Evolutionary conservation across 2,329 filamentous ascomycete genomes (phyloP), one percentile per base, ranked within the genome.

Genomic region (Apiospora arundinis): DNA sequence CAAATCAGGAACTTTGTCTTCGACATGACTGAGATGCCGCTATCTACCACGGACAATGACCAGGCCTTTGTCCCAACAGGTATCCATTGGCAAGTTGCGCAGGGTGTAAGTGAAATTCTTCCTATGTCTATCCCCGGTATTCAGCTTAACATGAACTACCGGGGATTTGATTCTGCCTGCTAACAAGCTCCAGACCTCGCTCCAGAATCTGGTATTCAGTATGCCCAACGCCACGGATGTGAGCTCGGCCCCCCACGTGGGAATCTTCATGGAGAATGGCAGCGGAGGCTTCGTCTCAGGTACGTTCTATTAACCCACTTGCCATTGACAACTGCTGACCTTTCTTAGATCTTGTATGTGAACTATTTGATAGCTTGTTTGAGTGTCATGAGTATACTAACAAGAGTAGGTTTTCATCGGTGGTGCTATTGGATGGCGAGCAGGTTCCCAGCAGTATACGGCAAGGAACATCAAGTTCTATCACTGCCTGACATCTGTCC

Each of bases 371-470:
- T 12, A 7, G 8, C 14, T 16, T 4, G 1, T 18, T 1, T 4
- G 18, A 8, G 0, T 7, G 6, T 4, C 4, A 2, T 14, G 32
- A 12, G 56, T 12, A 14, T 21, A 40, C 56, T 63, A 2, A 63
- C 56, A n/a, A 1, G 12, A 92, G 74, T 78, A 91, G 7, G 82
- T 82, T 65, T 91, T 92, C 81, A 87, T 86, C 60, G 90, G 90
- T 68, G 91, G 91, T 40, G 82, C 83, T 11, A 85, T 89, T 70
- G 90, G 90, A 66, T 87, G 60, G 46, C 60, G 69, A 6, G 73
- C 48, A 1, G 56, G 91, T 37, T 91, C 87, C 72, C 91, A 93
- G 81, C 91, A 93, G 76, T 91, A 88, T 74, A 91, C 89, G 0
- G 88, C 86, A 72, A 84, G 86, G 12, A 88, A 89, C 73, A 74